phyloP scores from a whole-genome alignment of 1,284 basidiomycete genomes.

The Cryptococcus hybrid region DNA sequence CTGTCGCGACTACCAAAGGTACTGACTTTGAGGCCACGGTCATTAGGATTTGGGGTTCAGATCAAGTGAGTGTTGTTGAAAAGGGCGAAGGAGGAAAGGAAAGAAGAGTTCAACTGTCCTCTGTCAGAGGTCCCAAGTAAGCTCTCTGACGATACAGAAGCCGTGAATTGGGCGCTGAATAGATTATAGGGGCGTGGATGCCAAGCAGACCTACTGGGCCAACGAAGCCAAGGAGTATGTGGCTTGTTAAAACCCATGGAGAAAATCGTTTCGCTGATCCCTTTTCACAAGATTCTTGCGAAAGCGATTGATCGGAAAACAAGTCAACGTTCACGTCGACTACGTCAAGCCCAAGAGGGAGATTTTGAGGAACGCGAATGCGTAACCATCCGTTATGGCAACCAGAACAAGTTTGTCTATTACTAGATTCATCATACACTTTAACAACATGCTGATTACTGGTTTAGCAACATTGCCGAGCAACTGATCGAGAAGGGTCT shows the following conservation, averaged over 20 bases:
- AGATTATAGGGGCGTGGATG: slow-evolving; percentile 66
- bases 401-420: slow-evolving; percentile 62
- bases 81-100: slow-evolving; percentile 67
- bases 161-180: slow-evolving; percentile 29
- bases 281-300: slow-evolving; percentile 7
- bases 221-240: slow-evolving; percentile 77
- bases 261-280: too few species aligned
- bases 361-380: slow-evolving; percentile 92
- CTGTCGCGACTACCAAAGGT: slow-evolving; percentile 52
- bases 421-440: not conserved
- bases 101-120: slow-evolving; percentile 81
- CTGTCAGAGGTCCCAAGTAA: slow-evolving; percentile 68
- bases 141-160: too few species aligned
- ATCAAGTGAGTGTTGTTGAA: slow-evolving; percentile 80
- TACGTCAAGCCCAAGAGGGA: slow-evolving; percentile 88
- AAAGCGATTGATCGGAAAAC: slow-evolving; percentile 47
- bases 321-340: slow-evolving; percentile 57
- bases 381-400: slow-evolving; percentile 81
- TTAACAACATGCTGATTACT: not conserved
- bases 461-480: slow-evolving; percentile 77
- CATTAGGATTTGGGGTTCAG: slow-evolving; percentile 84
- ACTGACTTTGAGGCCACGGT: slow-evolving; percentile 78
- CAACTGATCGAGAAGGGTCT: slow-evolving; percentile 91
- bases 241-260: too few species aligned
- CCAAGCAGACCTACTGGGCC: slow-evolving; percentile 84